Base-by-base conservation (phyloP, 108 stramenopile species). In the Cyclostephanos tholiformis region DNA sequence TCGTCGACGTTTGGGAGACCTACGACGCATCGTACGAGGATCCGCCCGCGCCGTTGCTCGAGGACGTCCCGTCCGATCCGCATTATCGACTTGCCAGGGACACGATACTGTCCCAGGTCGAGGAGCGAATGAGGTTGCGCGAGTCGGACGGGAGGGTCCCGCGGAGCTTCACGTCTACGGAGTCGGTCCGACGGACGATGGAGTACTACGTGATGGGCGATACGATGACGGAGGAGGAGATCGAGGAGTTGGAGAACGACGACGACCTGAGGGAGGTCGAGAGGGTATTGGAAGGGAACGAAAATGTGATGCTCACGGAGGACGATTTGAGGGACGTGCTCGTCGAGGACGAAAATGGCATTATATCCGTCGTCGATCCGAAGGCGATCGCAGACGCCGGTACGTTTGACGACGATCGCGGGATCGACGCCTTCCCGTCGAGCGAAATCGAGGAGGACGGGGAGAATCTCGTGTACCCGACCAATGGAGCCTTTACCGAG, bases 351-450 rank as follows among this genome's bases (percentile, higher is more conserved):
- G 89, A 74, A n/a, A 23, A 69, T 29, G 74, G 69, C 32, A 65
- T 36, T 22, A 32, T 41, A 26, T 29, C 43, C 0, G 61, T 71
- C 32, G 65, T 75, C 48, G 74, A 74, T 27, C 65, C 73, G 20
- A 62, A 56, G 61, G 73, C 65, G 16, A 53, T 71, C 25, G 29
- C 63, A 32, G 69, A 75, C 12, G 77, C 67, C 30, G 74, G 43
- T 20, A 35, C 72, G 51, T 74, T 89, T 43, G 65, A 61, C 19
- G 71, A 77, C 30, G 70, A 72, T 12, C 55, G 78, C 20, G 87
- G 82, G 51, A 27, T 84, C n/a, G 90, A 91, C 66, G 88, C 88
- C n/a, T 89, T 87, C 67, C 85, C 82, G 20, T 63, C 69, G 46
- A 38, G 72, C 27, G 53, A 57, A 20, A 44, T 52, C 29, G 69